Evolutionary conservation across 176 grass and related monocot genomes (phyloP).

Genomic region (Aechmea fasciata): DNA sequence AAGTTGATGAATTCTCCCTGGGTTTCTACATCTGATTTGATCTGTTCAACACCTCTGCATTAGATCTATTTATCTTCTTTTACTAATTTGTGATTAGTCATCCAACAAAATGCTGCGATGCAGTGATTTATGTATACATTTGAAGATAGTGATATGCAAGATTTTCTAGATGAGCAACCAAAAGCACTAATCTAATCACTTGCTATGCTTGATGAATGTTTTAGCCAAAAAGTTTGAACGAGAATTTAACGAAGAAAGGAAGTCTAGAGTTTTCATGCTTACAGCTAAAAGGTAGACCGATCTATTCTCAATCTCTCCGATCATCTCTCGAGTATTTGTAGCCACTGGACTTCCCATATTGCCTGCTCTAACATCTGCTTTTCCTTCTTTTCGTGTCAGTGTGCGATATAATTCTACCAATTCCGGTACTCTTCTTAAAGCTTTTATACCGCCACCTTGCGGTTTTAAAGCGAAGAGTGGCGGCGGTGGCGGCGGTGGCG

Average conservation of each 20-base stretch:
- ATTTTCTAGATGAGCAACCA: no score
- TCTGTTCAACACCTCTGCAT: constrained; percentile 46
- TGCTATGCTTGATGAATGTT: no score
- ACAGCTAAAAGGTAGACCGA: constrained; percentile 90
- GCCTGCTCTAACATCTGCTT: constrained; percentile 55
- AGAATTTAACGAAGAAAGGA: no score
- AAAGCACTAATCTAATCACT: no score
- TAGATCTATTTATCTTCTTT: constrained; percentile 1
- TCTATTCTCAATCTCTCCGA: constrained; percentile 95
- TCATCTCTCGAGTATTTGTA: constrained; percentile 68
- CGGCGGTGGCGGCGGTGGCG: constrained; percentile 47
- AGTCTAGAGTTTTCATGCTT: constrained; percentile 30
- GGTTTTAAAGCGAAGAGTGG: constrained; percentile 49
- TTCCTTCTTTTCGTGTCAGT: constrained; percentile 73
- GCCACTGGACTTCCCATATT: constrained; percentile 38
- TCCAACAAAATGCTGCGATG: neutral
- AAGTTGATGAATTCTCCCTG: constrained; percentile 80
- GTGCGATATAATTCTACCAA: constrained; percentile 70
- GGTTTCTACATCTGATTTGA: constrained; percentile 96
- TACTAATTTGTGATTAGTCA: neutral
- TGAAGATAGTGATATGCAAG: no score
- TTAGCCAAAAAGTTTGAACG: no score
- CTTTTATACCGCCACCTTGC: constrained; percentile 28
- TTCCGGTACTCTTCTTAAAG: constrained; percentile 72
- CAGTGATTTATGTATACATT: neutral